Percentiles rank a stretch among this genome's conserved stretches.
phyloP scores from a whole-genome alignment of 805 yeast genomes.

The Candida sphagnicola region DNA sequence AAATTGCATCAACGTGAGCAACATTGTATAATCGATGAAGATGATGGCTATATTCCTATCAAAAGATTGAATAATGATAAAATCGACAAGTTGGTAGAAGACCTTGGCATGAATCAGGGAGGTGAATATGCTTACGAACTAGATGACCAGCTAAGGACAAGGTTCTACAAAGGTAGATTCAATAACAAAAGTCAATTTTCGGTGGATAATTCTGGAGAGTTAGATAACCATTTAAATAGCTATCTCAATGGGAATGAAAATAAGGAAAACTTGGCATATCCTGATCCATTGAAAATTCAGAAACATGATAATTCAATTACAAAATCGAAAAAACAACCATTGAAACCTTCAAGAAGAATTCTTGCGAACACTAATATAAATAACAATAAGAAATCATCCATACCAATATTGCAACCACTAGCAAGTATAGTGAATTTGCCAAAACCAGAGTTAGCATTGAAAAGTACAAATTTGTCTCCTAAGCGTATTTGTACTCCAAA shows the following conservation, averaged over 20 bases:
- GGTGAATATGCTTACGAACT: conserved; percentile 23
- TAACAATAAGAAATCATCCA: conserved; percentile 10
- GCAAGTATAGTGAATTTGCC: conserved; percentile 14
- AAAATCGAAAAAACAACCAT: conserved; percentile 14
- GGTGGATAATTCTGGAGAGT: conserved; percentile 16
- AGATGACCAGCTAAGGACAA: conserved; percentile 32
- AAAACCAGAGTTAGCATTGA: conserved; percentile 7
- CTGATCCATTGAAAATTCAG: conserved; percentile 19
- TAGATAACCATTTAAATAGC: conserved; percentile 29
- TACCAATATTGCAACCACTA: conserved; percentile 27
- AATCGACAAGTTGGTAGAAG: conserved; percentile 32
- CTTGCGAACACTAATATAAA: conserved; percentile 3
- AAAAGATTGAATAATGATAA: conserved; percentile 29
- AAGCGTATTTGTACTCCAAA: conserved; percentile 44
- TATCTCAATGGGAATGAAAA: conserved; percentile 17
- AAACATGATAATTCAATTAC: conserved; percentile 12
- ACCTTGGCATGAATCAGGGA: conserved; percentile 24
- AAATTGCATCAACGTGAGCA: conserved; percentile 4
- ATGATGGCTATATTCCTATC: conserved; percentile 10
- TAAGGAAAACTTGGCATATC: conserved; percentile 31
- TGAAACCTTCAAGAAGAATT: conserved; percentile 10
- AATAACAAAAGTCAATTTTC: conserved; percentile 12
- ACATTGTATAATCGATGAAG: conserved; percentile 10
- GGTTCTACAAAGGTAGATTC: conserved; percentile 34
- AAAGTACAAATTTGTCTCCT: conserved; percentile 23